These are phyloP conservation scores for Paxillus involutus DNA, from an alignment of 768 basidiomycete genomes.

Conservation along the genomic window DNA sequence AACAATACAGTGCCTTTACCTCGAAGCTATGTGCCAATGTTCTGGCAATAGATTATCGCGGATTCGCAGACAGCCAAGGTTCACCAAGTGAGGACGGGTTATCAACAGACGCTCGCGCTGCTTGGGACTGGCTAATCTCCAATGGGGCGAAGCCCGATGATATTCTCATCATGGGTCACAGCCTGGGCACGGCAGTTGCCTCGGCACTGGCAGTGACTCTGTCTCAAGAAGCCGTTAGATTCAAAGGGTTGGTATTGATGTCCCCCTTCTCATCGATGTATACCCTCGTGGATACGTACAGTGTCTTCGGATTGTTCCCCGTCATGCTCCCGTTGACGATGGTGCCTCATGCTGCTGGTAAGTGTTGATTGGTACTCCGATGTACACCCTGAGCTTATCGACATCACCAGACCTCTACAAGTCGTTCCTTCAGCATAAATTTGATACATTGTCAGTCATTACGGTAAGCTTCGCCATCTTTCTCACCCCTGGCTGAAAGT, in stretches of 20 bases:
- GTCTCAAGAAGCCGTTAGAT: slow-evolving; percentile 41
- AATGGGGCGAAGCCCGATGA: slow-evolving; percentile 57
- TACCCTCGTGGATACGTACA: slow-evolving; percentile 65
- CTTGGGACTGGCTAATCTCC: slow-evolving; percentile 73
- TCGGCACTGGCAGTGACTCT: slow-evolving; percentile 48
- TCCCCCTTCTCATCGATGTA: slow-evolving; percentile 58
- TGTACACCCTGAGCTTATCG: background rate
- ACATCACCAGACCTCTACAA: slow-evolving; percentile 48
- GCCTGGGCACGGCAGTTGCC: slow-evolving; percentile 83
- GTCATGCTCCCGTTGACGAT: slow-evolving; percentile 66
- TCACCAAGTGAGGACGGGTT: slow-evolving; percentile 76
- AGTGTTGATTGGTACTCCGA: slow-evolving; percentile 27
- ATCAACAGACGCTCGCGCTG: slow-evolving; percentile 67
- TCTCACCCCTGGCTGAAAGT: background rate
- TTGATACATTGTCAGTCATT: slow-evolving; percentile 62
- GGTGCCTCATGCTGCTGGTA: slow-evolving; percentile 63
- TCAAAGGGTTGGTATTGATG: slow-evolving; percentile 52
- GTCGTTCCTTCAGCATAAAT: slow-evolving; percentile 53
- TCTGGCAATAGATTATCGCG: slow-evolving; percentile 87
- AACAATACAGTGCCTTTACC: slow-evolving; percentile 64
- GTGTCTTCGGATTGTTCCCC: slow-evolving; percentile 64
- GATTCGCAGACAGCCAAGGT: slow-evolving; percentile 86
- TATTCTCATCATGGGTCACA: slow-evolving; percentile 81
- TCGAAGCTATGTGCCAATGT: slow-evolving; percentile 72
- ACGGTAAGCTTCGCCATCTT: slow-evolving; percentile 42